Conservation (phyloP, 1,284 basidiomycete genomes). For the Porogramme epimiltina region DNA sequence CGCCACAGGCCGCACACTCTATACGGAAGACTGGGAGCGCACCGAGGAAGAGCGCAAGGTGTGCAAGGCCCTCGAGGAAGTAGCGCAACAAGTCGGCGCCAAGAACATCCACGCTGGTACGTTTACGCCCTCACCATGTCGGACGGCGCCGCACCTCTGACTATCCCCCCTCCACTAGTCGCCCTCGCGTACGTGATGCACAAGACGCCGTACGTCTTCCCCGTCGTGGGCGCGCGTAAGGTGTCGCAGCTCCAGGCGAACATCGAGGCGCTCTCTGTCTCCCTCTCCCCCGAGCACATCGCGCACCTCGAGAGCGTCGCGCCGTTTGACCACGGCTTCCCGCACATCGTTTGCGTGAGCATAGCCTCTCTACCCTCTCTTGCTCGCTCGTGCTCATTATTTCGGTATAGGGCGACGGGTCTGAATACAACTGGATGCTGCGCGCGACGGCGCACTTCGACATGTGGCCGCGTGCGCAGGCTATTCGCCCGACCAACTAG, state of each 20-base stretch:
- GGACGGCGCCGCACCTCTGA: conserved; percentile 43
- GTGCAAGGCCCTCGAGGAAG: conserved; percentile 23
- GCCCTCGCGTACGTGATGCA: conserved; percentile 53
- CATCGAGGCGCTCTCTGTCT: conserved; percentile 47
- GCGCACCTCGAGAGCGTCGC: conserved; percentile 41
- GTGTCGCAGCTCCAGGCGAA: conserved; percentile 51
- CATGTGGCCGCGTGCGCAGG: conserved; percentile 16
- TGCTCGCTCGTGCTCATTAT: background rate
- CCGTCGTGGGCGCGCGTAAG: conserved; percentile 48
- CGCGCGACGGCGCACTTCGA: conserved; percentile 13
- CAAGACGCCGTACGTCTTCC: conserved; percentile 50
- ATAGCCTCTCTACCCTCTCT: background rate
- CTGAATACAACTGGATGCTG: conserved; percentile 6
- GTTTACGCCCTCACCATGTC: conserved; percentile 52
- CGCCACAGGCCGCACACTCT: conserved; percentile 8
- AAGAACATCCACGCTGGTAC: conserved; percentile 25
- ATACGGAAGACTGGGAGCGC: conserved; percentile 22
- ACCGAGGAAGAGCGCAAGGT: conserved; percentile 22
- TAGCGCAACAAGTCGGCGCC: conserved; percentile 24
- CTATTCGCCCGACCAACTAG: conserved; percentile 11
- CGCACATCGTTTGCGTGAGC: conserved; percentile 41
- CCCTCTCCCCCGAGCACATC: conserved; percentile 45
- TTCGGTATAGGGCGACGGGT: conserved; percentile 14
- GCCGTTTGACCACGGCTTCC: conserved; percentile 48
- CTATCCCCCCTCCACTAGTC: conserved; percentile 28